Evolutionary conservation across 306 rosid species (phyloP).

Genomic region (Lathyrus oleraceus): DNA sequence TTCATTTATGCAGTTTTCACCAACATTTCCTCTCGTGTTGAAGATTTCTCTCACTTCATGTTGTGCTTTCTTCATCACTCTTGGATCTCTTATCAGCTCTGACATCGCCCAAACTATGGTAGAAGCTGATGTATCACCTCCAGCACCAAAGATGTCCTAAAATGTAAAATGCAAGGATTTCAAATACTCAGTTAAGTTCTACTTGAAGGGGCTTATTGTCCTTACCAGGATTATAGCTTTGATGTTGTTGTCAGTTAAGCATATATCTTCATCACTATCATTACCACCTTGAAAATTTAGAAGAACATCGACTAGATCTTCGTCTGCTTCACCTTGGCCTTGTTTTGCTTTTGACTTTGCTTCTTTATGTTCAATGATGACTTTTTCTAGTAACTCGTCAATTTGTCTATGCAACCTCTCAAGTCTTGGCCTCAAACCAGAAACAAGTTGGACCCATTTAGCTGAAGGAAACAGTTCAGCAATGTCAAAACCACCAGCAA

Average conservation of each 20-base stretch:
- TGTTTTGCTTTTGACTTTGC: not conserved
- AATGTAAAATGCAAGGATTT: too few relatives aligned
- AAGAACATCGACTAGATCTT: conserved; percentile 35
- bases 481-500: conserved; percentile 30
- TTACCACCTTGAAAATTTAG: conserved; percentile 5
- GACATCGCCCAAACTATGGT: too few relatives aligned
- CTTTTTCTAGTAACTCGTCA: conserved; percentile 26
- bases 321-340: not conserved
- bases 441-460: conserved; percentile 31
- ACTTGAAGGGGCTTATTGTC: not conserved
- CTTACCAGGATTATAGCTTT: conserved; percentile 35
- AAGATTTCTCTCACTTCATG: too few relatives aligned
- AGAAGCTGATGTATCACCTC: too few relatives aligned
- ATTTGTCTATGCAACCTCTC: conserved; percentile 22
- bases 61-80: too few relatives aligned
- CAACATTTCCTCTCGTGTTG: too few relatives aligned
- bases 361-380: conserved; percentile 29
- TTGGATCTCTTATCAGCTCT: too few relatives aligned
- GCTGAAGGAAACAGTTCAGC: conserved; percentile 46
- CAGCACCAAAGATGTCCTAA: too few relatives aligned
- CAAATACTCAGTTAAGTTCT: not conserved
- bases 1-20: too few relatives aligned
- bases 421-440: conserved; percentile 34
- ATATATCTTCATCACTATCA: conserved; percentile 2
- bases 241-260: conserved; percentile 27